These are phyloP conservation scores for Paulownia fortunei DNA, from an alignment of 257 asterid genomes.

Conservation along the genomic window DNA sequence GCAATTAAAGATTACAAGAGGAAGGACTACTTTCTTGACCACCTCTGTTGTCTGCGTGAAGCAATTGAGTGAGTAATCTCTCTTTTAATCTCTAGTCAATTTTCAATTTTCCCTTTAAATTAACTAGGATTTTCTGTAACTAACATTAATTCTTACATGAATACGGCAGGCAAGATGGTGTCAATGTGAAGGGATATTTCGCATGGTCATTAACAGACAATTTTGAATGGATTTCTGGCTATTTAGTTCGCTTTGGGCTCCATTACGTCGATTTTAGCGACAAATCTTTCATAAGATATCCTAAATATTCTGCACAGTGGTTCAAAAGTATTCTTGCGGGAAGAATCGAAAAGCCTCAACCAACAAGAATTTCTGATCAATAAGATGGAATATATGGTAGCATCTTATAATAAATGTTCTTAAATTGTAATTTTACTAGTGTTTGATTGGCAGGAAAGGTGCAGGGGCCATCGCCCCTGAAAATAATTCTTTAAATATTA, in stretches of 20 bases:
- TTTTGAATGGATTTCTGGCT: constrained; percentile 39
- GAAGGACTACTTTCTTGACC: constrained; percentile 30
- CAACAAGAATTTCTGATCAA: constrained; percentile 22
- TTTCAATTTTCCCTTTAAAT: too few relatives aligned
- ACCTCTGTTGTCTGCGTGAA: constrained; percentile 38
- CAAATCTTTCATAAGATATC: constrained; percentile 26
- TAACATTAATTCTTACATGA: background rate
- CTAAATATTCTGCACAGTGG: constrained; percentile 46
- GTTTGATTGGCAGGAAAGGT: background rate
- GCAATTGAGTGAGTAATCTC: constrained; percentile 31
- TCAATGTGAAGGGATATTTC: constrained; percentile 45
- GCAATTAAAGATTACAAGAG: constrained; percentile 40
- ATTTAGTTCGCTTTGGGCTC: constrained; percentile 40
- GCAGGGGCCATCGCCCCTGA: too few relatives aligned
- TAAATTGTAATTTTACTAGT: background rate
- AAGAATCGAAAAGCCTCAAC: background rate
- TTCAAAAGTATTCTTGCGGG: constrained; percentile 29
- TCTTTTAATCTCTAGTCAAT: too few relatives aligned
- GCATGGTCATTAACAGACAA: constrained; percentile 49
- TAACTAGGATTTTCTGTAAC: too few relatives aligned
- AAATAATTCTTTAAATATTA: background rate
- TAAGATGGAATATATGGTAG: too few relatives aligned
- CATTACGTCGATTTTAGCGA: constrained; percentile 36
- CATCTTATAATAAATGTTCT: too few relatives aligned
- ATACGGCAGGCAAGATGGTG: constrained; percentile 39